Conservation (phyloP, 106 monocot genomes). For the Narthecium ossifragum region DNA sequence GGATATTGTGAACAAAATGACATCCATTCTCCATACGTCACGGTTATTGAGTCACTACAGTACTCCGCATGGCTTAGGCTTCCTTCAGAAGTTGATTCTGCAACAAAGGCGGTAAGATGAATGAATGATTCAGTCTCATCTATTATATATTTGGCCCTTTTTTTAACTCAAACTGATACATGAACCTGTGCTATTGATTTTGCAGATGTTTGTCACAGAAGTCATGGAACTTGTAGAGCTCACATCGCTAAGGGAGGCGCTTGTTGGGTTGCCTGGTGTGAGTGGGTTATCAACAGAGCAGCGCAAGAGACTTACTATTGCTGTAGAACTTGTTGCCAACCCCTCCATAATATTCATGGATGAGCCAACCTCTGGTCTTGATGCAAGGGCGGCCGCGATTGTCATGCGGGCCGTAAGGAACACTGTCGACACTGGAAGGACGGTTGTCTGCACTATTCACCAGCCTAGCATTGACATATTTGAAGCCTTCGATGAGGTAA, state of each 20-base stretch:
- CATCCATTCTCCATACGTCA: constrained; percentile 33
- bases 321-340: constrained; percentile 35
- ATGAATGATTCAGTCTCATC: too few relatives aligned
- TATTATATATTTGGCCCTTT: too few relatives aligned
- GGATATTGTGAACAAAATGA: constrained; percentile 38
- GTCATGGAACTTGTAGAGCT: constrained; percentile 32
- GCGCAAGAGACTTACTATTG: constrained; percentile 31
- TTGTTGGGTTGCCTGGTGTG: constrained; percentile 31
- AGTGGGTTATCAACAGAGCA: constrained; percentile 26
- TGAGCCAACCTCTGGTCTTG: constrained; percentile 33
- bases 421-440: constrained; percentile 27
- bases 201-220: constrained; percentile 25
- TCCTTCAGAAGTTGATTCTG: constrained; percentile 6
- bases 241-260: constrained; percentile 10
- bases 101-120: constrained; percentile 7
- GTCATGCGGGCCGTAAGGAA: constrained; percentile 33
- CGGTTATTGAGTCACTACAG: constrained; percentile 27
- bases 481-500: constrained; percentile 38
- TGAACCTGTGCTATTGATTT: background rate
- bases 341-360: constrained; percentile 42
- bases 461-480: constrained; percentile 37
- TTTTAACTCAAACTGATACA: background rate
- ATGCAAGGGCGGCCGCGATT: constrained; percentile 30
- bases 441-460: constrained; percentile 36
- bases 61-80: constrained; percentile 33